Percentiles rank a stretch among this genome's conserved stretches.
These are phyloP conservation scores for Verticillium isaacii DNA, from an alignment of 2,329 filamentous ascomycete genomes.

Conservation along the genomic window DNA sequence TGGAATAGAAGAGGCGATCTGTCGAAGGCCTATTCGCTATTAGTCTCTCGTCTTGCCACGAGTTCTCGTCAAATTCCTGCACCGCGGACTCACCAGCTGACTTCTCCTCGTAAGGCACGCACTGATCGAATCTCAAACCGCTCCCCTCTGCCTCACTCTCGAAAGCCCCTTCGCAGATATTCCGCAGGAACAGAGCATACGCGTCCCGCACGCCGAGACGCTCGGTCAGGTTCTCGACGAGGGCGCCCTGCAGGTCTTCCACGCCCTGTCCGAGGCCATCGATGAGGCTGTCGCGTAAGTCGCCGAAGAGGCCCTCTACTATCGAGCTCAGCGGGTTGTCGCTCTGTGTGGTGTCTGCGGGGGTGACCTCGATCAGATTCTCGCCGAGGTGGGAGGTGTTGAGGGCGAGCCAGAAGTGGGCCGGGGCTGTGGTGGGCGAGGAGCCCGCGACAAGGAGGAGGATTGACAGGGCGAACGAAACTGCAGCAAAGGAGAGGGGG, in stretches of 20 bases:
- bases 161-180: conserved; percentile 16
- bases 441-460: conserved; percentile 8
- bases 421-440: conserved; percentile 1
- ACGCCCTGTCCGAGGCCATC: conserved; percentile 11
- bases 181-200: conserved; percentile 15
- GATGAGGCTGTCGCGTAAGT: conserved; percentile 9
- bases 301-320: conserved; percentile 5
- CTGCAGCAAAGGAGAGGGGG: conserved; percentile 8
- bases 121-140: conserved; percentile 7
- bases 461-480: conserved; percentile 30
- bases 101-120: conserved; percentile 9
- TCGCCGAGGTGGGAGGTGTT: conserved; percentile 14
- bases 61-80: neutral
- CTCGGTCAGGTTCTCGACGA: conserved; percentile 15
- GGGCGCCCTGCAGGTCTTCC: conserved; percentile 15
- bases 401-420: conserved; percentile 12
- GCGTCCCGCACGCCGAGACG: conserved; percentile 15
- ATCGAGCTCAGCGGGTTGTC: conserved; percentile 1
- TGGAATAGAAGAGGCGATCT: conserved; percentile 16
- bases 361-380: conserved; percentile 10
- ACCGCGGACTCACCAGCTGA: conserved; percentile 1
- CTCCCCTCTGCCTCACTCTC: conserved; percentile 7
- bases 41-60: neutral
- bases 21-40: conserved; percentile 11
- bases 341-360: conserved; percentile 3